phyloP scores from a whole-genome alignment of 139 green algal genomes.

The Prasinococcaceae sp. region DNA sequence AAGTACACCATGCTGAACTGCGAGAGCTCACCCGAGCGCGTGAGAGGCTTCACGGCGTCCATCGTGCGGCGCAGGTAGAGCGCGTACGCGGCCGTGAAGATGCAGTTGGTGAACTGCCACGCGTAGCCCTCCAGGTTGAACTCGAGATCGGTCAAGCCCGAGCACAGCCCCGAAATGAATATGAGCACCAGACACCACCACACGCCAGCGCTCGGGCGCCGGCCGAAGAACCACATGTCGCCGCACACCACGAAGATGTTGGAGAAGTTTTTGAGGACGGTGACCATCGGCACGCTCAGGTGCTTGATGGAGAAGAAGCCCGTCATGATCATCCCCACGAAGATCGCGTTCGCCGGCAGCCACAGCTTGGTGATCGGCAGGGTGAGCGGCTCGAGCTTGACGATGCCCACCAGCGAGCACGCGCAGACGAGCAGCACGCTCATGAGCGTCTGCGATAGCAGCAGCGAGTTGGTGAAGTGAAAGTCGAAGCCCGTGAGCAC shows the following conservation, averaged over 20 bases:
- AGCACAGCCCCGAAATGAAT: conserved; percentile 45
- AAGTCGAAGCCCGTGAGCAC: conserved; percentile 51
- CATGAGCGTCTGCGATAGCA: conserved; percentile 8
- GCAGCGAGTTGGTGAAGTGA: conserved; percentile 24
- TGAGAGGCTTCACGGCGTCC: conserved; percentile 42
- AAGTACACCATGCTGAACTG: conserved; percentile 54
- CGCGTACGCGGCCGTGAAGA: conserved; percentile 48
- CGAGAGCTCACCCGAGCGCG: conserved; percentile 8
- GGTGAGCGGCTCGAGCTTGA: conserved; percentile 12
- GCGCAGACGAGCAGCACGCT: conserved; percentile 5
- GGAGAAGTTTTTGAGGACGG: conserved; percentile 85
- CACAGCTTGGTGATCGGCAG: conserved; percentile 37
- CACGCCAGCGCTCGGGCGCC: conserved; percentile 15
- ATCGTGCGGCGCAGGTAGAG: conserved; percentile 67
- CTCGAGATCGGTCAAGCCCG: conserved; percentile 59
- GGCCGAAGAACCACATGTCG: conserved; percentile 17
- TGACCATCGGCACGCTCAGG: conserved; percentile 59
- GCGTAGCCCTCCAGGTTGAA: conserved; percentile 67
- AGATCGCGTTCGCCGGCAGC: conserved; percentile 85
- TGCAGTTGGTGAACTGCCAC: conserved; percentile 74
- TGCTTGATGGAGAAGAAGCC: conserved; percentile 61
- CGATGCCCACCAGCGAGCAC: conserved; percentile 2
- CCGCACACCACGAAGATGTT: conserved; percentile 19
- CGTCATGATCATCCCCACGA: conserved; percentile 75
- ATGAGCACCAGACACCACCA: conserved; percentile 18